Evolutionary conservation across 2,329 filamentous ascomycete genomes (phyloP).

Genomic region (Ascochyta clinopodiicola): DNA sequence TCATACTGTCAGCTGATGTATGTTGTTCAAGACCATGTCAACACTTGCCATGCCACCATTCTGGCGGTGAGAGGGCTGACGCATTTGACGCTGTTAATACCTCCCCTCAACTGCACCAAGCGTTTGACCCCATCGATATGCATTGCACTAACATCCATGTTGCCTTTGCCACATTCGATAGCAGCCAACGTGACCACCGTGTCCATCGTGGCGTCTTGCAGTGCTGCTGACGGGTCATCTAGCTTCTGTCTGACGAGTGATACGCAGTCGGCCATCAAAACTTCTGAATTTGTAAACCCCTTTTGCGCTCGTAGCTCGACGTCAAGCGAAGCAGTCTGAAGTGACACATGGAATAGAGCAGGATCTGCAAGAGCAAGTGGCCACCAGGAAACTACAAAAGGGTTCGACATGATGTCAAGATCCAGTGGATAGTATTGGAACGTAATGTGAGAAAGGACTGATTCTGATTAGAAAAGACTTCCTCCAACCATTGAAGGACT

Average conservation of each 20-base stretch:
- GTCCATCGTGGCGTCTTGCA: constrained; percentile 63
- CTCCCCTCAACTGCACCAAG: constrained; percentile 59
- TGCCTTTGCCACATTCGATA: constrained; percentile 65
- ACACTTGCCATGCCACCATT: constrained; percentile 61
- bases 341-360: constrained; percentile 64
- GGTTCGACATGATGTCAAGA: constrained; percentile 60
- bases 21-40: not conserved
- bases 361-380: constrained; percentile 63
- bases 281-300: constrained; percentile 61
- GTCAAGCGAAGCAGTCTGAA: constrained; percentile 65
- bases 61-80: constrained; percentile 62
- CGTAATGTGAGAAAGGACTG: constrained; percentile 64
- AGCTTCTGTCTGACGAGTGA: constrained; percentile 60
- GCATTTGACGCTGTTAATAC: constrained; percentile 56
- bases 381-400: constrained; percentile 67
- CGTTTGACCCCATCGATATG: constrained; percentile 60
- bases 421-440: constrained; percentile 68
- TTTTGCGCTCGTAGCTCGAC: constrained; percentile 60
- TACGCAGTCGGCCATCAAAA: constrained; percentile 65
- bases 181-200: constrained; percentile 64
- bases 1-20: constrained; percentile 4
- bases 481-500: constrained; percentile 19
- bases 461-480: not conserved
- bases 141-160: constrained; percentile 53
- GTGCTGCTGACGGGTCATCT: constrained; percentile 53